These are phyloP conservation scores for Chionographis japonica DNA, from an alignment of 106 monocot genomes.

Conservation along the genomic window DNA sequence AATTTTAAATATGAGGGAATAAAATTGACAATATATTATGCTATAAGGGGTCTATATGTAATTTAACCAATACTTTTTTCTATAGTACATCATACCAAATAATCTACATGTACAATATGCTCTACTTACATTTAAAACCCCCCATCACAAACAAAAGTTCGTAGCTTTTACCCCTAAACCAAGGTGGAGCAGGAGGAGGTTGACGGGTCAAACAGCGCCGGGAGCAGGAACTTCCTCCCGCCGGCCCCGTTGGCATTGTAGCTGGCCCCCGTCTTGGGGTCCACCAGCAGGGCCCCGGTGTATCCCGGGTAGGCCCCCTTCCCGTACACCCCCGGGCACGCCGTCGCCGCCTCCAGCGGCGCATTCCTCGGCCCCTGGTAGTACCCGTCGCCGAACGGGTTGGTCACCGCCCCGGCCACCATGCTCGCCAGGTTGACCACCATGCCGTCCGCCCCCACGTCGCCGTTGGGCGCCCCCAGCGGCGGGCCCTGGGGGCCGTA, in stretches of 20 bases:
- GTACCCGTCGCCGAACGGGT: conserved; percentile 11
- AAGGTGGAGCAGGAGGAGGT: not conserved
- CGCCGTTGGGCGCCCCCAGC: conserved; percentile 21
- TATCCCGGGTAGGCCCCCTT: conserved; percentile 22
- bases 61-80: too few species aligned
- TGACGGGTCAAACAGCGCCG: conserved; percentile 11
- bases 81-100: too few species aligned
- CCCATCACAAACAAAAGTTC: too few species aligned
- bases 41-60: too few species aligned
- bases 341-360: conserved; percentile 19
- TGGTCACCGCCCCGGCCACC: conserved; percentile 19
- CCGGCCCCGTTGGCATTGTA: conserved; percentile 12
- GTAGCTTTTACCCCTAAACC: too few species aligned
- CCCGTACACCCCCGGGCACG: conserved; percentile 18
- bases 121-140: too few species aligned
- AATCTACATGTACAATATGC: too few species aligned
- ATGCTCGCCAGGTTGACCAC: conserved; percentile 18
- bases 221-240: conserved; percentile 20
- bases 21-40: too few species aligned
- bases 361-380: conserved; percentile 12
- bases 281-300: conserved; percentile 12
- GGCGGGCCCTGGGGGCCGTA: conserved; percentile 27
- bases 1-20: too few species aligned
- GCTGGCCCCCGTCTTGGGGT: not conserved
- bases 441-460: conserved; percentile 22